Evolutionary conservation across 306 rosid species (phyloP).

Genomic region (Citrullus mucosospermus): DNA sequence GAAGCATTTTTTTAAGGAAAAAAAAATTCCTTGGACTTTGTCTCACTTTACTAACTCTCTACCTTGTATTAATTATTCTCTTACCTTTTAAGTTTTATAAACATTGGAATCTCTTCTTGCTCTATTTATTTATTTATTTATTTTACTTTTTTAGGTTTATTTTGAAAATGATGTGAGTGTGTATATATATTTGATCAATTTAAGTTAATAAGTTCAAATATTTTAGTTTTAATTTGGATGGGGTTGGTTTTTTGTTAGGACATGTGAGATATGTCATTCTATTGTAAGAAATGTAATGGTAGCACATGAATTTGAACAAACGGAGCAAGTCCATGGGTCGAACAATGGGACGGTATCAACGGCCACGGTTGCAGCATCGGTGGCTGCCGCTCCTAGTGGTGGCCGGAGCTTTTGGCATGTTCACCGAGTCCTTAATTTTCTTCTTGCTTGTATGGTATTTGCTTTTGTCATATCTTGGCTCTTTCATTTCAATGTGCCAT

Average conservation of each 20-base stretch:
- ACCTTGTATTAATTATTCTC: neutral
- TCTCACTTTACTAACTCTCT: neutral
- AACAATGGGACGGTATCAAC: neutral
- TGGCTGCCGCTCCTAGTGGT: neutral
- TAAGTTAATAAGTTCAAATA: neutral
- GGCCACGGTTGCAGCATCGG: slow-evolving; percentile 7
- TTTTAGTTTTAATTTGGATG: too few species aligned
- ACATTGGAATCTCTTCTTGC: neutral
- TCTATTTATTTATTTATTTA: neutral
- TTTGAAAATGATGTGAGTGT: too few species aligned
- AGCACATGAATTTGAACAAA: slow-evolving; percentile 7
- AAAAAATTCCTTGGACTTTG: neutral
- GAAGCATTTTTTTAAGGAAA: neutral
- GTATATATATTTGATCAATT: too few species aligned
- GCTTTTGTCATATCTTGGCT: slow-evolving; percentile 66
- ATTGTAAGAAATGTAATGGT: slow-evolving; percentile 32
- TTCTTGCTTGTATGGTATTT: slow-evolving; percentile 52
- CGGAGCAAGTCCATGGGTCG: neutral
- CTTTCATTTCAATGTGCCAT: slow-evolving; percentile 42
- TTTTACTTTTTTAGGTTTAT: too few species aligned
- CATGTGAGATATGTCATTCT: slow-evolving; percentile 53
- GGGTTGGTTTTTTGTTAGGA: slow-evolving; percentile 23
- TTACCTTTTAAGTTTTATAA: neutral
- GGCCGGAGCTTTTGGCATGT: slow-evolving; percentile 48
- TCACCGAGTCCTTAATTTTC: slow-evolving; percentile 46